Evolutionary conservation across 495 filamentous ascomycete genomes (phyloP).

Genomic region (Neurospora sp.): DNA sequence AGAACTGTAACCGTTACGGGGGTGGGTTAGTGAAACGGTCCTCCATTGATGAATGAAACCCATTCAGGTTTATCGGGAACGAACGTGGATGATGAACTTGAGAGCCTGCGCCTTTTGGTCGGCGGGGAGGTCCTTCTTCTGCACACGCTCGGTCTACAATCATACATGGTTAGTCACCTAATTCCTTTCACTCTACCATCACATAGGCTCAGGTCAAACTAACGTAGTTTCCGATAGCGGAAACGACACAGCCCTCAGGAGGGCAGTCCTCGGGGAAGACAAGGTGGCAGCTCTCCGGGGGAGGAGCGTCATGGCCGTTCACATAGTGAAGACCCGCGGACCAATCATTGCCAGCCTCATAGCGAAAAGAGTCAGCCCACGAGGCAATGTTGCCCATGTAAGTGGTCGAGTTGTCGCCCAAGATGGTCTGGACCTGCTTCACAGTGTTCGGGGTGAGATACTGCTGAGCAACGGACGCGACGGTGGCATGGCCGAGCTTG

Average conservation of each 20-base stretch:
- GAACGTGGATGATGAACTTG: slow-evolving; percentile 17
- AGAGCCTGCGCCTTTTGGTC: slow-evolving; percentile 6
- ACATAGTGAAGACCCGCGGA: slow-evolving; percentile 50
- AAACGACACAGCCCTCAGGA: slow-evolving; percentile 45
- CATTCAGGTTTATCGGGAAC: not conserved
- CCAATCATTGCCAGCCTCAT: slow-evolving; percentile 43
- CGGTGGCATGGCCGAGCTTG: slow-evolving; percentile 48
- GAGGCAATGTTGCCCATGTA: slow-evolving; percentile 51
- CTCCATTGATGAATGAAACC: no score
- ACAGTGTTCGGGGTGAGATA: slow-evolving; percentile 37
- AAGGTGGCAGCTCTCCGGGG: slow-evolving; percentile 46
- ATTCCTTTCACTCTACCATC: not conserved
- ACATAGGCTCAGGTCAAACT: not conserved
- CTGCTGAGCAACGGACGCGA: slow-evolving; percentile 44
- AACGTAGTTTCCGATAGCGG: slow-evolving; percentile 53
- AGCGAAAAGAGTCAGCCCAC: slow-evolving; percentile 53
- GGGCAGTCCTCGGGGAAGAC: slow-evolving; percentile 49
- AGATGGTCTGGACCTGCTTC: slow-evolving; percentile 37
- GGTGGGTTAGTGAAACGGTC: not conserved
- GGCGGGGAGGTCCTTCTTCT: slow-evolving; percentile 5
- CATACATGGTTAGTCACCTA: not conserved
- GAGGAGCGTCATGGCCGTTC: slow-evolving; percentile 53
- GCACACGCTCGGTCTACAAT: slow-evolving; percentile 13
- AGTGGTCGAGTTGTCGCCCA: slow-evolving; percentile 38
- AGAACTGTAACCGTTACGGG: slow-evolving; percentile 16